These are phyloP conservation scores for Botrytis medusae DNA, from an alignment of 2,329 filamentous ascomycete species.

Conservation along the genomic window DNA sequence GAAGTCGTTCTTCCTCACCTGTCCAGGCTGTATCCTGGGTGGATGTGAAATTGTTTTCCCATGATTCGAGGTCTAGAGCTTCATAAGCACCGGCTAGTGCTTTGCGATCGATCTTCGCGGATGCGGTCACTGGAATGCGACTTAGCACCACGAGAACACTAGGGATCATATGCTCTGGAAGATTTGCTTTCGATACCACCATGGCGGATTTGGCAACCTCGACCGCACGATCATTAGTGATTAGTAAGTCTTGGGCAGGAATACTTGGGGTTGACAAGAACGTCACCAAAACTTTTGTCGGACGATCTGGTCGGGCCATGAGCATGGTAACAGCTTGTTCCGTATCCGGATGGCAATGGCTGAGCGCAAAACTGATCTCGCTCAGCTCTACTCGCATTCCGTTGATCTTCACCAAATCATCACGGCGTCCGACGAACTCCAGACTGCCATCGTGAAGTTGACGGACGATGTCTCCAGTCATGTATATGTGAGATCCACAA, in stretches of 20 bases:
- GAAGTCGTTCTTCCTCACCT: not conserved
- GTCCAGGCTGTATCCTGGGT: not conserved
- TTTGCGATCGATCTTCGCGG: slow-evolving; percentile 29
- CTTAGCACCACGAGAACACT: slow-evolving; percentile 23
- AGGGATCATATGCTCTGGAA: slow-evolving; percentile 31
- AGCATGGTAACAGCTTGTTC: slow-evolving; percentile 44
- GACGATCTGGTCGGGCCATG: slow-evolving; percentile 41
- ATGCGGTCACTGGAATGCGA: slow-evolving; percentile 22
- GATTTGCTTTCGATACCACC: not conserved
- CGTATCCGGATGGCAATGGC: slow-evolving; percentile 21
- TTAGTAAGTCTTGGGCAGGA: not conserved
- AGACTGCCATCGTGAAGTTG: slow-evolving; percentile 53
- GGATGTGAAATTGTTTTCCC: slow-evolving; percentile 8
- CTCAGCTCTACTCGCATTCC: slow-evolving; percentile 64
- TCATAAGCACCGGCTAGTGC: not conserved
- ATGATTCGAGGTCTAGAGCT: not conserved
- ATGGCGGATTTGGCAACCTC: slow-evolving; percentile 20
- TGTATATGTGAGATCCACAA: slow-evolving; percentile 51
- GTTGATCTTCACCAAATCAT: slow-evolving; percentile 66
- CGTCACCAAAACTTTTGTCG: slow-evolving; percentile 34
- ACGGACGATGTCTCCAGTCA: slow-evolving; percentile 59
- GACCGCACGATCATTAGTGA: not conserved
- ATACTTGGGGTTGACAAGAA: slow-evolving; percentile 9
- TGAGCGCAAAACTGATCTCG: slow-evolving; percentile 43
- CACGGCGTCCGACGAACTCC: slow-evolving; percentile 61